Percentiles rank a stretch among this genome's conserved stretches.
Evolutionary conservation across 2,329 filamentous ascomycete species (phyloP).

Genomic region (Fusarium cicatricum): DNA sequence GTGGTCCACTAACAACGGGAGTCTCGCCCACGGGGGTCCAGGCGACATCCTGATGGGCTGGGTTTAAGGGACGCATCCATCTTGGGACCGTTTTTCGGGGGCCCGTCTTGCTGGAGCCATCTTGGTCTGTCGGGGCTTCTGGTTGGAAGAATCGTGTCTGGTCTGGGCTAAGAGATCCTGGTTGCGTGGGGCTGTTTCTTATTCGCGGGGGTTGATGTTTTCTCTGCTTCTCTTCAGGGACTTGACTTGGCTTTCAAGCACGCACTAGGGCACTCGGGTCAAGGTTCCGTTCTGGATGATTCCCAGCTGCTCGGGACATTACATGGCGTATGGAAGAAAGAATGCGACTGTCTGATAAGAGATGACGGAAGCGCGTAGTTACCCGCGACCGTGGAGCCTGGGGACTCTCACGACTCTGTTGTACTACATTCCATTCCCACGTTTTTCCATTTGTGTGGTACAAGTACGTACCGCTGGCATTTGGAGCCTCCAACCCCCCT

Average conservation of each 20-base stretch:
- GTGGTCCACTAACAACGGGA: constrained; percentile 45
- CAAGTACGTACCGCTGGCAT: background rate
- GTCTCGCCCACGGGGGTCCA: constrained; percentile 44
- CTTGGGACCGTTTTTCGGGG: constrained; percentile 9
- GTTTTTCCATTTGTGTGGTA: background rate
- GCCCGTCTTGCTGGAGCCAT: constrained; percentile 10
- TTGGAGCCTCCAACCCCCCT: constrained; percentile 3
- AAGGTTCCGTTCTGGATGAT: constrained; percentile 17
- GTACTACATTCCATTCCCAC: constrained; percentile 10
- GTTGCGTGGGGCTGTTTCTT: constrained; percentile 15
- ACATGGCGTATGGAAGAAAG: constrained; percentile 12
- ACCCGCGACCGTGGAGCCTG: too few species aligned
- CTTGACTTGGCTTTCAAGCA: constrained; percentile 1
- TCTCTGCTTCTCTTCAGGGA: background rate
- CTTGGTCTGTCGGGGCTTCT: constrained; percentile 10
- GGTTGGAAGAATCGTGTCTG: constrained; percentile 3
- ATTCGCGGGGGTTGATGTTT: background rate
- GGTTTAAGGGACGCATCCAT: constrained; percentile 7
- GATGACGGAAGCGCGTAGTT: too few species aligned
- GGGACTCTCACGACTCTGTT: background rate
- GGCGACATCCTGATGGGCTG: constrained; percentile 45
- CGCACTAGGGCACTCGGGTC: constrained; percentile 4
- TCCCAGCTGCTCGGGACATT: constrained; percentile 27
- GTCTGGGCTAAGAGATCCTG: background rate
- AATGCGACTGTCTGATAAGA: background rate